Evolutionary conservation across 441 rosid genomes (phyloP).

Genomic region (Corymbia calophylla): DNA sequence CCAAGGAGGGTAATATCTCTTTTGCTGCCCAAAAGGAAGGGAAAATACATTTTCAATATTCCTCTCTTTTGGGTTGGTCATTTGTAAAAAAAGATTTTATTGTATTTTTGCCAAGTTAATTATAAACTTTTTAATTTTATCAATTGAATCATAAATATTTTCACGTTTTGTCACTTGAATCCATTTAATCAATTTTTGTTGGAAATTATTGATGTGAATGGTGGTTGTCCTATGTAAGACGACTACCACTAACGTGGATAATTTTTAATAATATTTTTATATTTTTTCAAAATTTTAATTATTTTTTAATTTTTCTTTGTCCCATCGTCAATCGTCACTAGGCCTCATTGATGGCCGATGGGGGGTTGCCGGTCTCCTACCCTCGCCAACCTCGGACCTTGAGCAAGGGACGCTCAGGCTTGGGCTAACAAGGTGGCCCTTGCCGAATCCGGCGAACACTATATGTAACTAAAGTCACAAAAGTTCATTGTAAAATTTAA

Average conservation of each 20-base stretch:
- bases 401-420: fast-evolving
- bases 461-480: background rate
- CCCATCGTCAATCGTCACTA: too few relatives aligned
- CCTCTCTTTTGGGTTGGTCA: background rate
- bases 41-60: background rate
- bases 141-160: too few relatives aligned
- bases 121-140: too few relatives aligned
- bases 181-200: fast-evolving
- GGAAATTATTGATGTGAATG: fast-evolving
- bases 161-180: too few relatives aligned
- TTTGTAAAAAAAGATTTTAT: too few relatives aligned
- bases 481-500: background rate
- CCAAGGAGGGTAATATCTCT: background rate
- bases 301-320: too few relatives aligned
- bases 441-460: background rate
- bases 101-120: too few relatives aligned
- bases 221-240: fast-evolving
- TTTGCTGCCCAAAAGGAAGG: background rate
- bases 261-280: too few relatives aligned
- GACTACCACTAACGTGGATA: fast-evolving
- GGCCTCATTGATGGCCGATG: fast-evolving
- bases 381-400: background rate
- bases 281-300: too few relatives aligned
- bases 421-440: background rate
- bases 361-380: background rate